Base-by-base conservation (phyloP, 164 flowering plant species). In the Piper betle region DNA sequence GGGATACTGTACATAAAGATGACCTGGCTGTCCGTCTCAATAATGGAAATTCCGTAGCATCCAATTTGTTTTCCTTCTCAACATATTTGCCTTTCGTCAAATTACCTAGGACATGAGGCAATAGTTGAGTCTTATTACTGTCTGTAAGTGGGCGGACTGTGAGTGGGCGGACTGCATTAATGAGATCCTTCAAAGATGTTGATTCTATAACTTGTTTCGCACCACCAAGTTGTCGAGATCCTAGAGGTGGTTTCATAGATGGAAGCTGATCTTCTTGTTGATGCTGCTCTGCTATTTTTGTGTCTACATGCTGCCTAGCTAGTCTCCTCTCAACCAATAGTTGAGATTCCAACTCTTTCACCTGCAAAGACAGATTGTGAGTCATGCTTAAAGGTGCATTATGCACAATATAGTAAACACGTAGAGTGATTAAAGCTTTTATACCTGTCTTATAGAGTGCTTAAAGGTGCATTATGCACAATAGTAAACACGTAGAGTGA, bases 241-340 rank as follows among this genome's bases (percentile, higher is more conserved):
- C 71, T 43, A 81, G 71, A 64, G 83, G 84, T 20, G 82, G 82
- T 70, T 82, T 81, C 38, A 43, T 20, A 20, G 73, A 58, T 68
- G 77, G 70, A 52, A 52, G 66, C 15, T 76, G 75, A 53, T 86
- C 84, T 46, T 81, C 82, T 43, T 75, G 69, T 55, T 68, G 69
- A 37, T 55, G 68, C 16, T 69, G 82, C 68, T 87, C 96, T 9
- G 86, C 88, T 62, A 87, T 74, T 76, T 82, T 92, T 19, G 78
- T 69, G 71, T 92, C 98, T 5, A 84, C 82, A 46, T 87, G 94
- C 69, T 90, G 99, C 59, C 87, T 74, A 59, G 99, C 97, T 50
- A 86, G 71, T 77, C 77, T 88, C 75, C 96, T 84, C 77, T 90
- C 99, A 57, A 86, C 66, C 55, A 86, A 61, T 43, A 90, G 87